Evolutionary conservation across 2,329 filamentous ascomycete genomes (phyloP).

Genomic region (Monosporascus sp.): DNA sequence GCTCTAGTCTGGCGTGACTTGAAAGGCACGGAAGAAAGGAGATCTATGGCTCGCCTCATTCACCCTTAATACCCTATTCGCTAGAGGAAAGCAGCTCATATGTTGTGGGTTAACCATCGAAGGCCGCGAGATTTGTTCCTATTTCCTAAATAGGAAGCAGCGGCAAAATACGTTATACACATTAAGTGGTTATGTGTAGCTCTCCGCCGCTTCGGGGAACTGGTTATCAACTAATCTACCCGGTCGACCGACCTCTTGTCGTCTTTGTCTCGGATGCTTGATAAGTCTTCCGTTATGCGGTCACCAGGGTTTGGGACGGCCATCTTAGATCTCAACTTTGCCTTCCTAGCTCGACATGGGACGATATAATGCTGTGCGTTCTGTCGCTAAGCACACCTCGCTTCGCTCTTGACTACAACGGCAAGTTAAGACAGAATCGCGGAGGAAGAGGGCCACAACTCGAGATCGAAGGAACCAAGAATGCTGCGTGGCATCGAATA

Average conservation of each 20-base stretch:
- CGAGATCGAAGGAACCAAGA: no score
- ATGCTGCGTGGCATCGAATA: no score
- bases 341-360: background rate
- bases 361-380: background rate
- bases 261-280: background rate
- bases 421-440: no score
- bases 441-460: no score
- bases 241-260: background rate
- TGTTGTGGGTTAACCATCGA: conserved; percentile 15
- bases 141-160: conserved; percentile 16
- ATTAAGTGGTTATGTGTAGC: conserved; percentile 21
- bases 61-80: conserved; percentile 19
- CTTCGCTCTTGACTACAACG: background rate
- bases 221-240: conserved; percentile 1
- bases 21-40: background rate
- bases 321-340: background rate
- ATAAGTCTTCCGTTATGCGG: background rate
- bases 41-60: conserved; percentile 6
- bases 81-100: conserved; percentile 14
- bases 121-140: conserved; percentile 14
- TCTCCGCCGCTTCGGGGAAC: conserved; percentile 18
- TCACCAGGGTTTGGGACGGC: background rate
- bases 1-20: background rate
- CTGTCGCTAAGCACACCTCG: background rate
- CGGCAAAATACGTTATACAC: conserved; percentile 23